Base-by-base conservation (phyloP, 768 basidiomycete species). In the Baorangia bicolor region DNA sequence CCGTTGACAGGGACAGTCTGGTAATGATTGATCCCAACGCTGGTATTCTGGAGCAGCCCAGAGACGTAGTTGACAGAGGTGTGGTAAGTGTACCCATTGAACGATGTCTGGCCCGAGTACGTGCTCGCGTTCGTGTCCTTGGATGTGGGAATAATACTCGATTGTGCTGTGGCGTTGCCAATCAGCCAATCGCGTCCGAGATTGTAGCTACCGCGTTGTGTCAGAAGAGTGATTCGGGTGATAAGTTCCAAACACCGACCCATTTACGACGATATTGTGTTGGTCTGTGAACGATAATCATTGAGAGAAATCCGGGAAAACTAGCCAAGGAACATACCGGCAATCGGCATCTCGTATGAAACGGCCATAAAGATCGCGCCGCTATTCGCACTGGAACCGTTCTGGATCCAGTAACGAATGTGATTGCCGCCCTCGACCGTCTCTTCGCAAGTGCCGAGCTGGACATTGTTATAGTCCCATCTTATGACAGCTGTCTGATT, bases 401-500 rank as follows among this genome's bases (percentile, higher is more conserved):
- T 79, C 73, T 95, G 94, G 6, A 78, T 71, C 93, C 92, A 95
- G 69, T 94, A 95, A 38, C 94, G 82, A 67, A 94, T 83, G 67
- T 97, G 94, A 65, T 90, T 81, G 7, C 94, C 94, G 2, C 94
- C 94, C 61, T 90, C 67, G 39, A 95, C 79, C 2, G 91, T 90
- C 72, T 97, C 94, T 61, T 81, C 74, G 72, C 94, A 96, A 1
- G 93, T 82, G 0, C 94, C 94, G n/a, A 94, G 70, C 49, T 84
- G 75, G 1, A 85, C 81, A 62, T 96, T 85, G 9, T 84, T 85
- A 68, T 91, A 98, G 66, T 94, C 82, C 81, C 84, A 94, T 34
- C 94, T 81, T 25, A 95, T 84, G n/a, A 87, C 88, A 9, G 85
- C 84, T 0, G 88, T 88, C 68, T 97, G 86, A 68, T 93, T 91